Evolutionary conservation across 2,329 filamentous ascomycete species (phyloP), one percentile per base, ranked within the genome.

Genomic region (Fragosphaeria purpurea): DNA sequence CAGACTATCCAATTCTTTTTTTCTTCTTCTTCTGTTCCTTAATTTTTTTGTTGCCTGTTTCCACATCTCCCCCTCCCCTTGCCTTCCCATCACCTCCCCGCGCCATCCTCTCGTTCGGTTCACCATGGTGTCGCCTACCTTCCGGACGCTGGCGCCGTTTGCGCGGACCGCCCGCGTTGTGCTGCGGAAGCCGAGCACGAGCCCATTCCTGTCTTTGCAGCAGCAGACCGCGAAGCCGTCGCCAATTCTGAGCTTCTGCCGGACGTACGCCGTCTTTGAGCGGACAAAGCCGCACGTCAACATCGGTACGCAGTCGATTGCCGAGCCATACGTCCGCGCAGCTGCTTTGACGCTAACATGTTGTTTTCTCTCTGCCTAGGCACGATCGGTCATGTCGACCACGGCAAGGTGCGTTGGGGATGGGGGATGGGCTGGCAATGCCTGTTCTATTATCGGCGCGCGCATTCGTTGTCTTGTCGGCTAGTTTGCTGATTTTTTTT

Each of bases 351-450:
- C 22, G 22, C 22, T 22, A 22, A 22, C 22, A 22, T 22, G 22
- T 22, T 22, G 22, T 22, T 22, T 22, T 22, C 22, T 22, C 22
- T 22, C 22, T 22, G 22, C 31, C 32, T 46, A 90, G 86, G 86
- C 69, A 98, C 93, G 62, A 98, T 98, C 73, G 93, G 93, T 62
- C 93, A 98, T 77, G 93, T 98, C 73, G 93, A 98, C 81, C 91
- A 98, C 75, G 91, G 91, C 76, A 98, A 98, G 86, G 90, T 95
- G 74, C 58, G 65, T 52, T 34, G 54, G 44, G 41, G 34, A 39
- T 32, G 22, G 22, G 22, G 22, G 22, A 22, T 22, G 22, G 22
- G 22, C 22, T 22, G 22, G 22, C 22, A 22, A 22, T 22, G 22
- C 22, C 22, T 22, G 22, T 22, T 22, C 22, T 22, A 22, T 22